Conservation (phyloP, 805 yeast species). For the Suhomyces tanzawaensis region DNA sequence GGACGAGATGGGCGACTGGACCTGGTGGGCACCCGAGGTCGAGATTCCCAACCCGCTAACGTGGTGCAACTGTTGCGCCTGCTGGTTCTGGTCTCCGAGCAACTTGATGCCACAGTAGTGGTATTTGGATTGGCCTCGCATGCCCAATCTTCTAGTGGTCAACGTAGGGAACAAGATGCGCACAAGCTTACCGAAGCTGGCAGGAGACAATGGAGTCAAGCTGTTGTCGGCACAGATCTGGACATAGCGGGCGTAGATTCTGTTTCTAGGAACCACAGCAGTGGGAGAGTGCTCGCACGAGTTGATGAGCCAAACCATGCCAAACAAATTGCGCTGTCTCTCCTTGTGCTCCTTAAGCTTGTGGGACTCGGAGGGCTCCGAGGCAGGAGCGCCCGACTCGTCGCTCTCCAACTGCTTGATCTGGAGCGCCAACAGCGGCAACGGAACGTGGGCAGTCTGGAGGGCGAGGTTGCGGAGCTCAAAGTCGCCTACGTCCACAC, state of each 20-base stretch:
- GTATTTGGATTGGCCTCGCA: conserved; percentile 78
- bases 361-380: conserved; percentile 2
- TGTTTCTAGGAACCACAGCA: conserved; percentile 42
- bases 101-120: conserved; percentile 77
- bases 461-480: conserved; percentile 39
- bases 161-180: conserved; percentile 62
- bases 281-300: conserved; percentile 53
- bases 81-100: conserved; percentile 29
- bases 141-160: conserved; percentile 76
- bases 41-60: conserved; percentile 5
- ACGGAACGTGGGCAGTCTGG: conserved; percentile 31
- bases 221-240: conserved; percentile 37
- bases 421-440: conserved; percentile 42
- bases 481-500: conserved; percentile 33
- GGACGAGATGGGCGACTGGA: conserved; percentile 14
- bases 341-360: conserved; percentile 35
- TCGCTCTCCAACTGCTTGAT: conserved; percentile 43
- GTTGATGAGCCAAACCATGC: conserved; percentile 74
- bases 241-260: conserved; percentile 42
- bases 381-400: conserved; percentile 7
- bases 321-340: conserved; percentile 72
- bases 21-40: conserved; percentile 1
- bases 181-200: conserved; percentile 65
- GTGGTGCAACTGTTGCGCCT: conserved; percentile 4
- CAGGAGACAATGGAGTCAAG: conserved; percentile 66